phyloP scores from a whole-genome alignment of 148 eudicot species.

The Simmondsia chinensis region DNA sequence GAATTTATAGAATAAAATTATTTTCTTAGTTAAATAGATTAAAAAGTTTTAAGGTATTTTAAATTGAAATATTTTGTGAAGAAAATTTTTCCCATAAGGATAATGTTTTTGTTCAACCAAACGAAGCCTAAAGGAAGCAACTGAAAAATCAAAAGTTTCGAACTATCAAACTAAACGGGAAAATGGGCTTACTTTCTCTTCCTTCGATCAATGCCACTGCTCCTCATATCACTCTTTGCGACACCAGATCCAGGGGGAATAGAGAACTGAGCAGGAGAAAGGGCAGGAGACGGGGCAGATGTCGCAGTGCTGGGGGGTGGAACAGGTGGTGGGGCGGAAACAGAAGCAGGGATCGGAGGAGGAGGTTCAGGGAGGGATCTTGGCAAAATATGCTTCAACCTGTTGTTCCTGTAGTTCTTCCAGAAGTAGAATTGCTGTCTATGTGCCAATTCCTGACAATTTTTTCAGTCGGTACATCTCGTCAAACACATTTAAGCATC shows the following conservation, averaged over 20 bases:
- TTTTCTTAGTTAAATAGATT: no score
- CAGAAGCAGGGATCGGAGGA: conserved; percentile 29
- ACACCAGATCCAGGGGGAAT: conserved; percentile 52
- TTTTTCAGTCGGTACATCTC: no score
- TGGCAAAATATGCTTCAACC: conserved; percentile 91
- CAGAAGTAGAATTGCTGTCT: conserved; percentile 89
- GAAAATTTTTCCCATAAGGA: no score
- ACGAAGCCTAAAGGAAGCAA: no score
- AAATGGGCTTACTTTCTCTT: conserved; percentile 89
- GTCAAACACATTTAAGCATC: no score
- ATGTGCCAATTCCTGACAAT: conserved; percentile 85
- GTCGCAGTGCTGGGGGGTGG: conserved; percentile 37
- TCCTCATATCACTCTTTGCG: conserved; percentile 61
- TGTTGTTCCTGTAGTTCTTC: conserved; percentile 90
- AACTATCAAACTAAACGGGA: no score
- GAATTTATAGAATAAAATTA: no score
- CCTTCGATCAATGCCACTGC: conserved; percentile 54
- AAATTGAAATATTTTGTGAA: no score
- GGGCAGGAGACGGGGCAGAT: conserved; percentile 52
- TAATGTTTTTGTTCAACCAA: no score
- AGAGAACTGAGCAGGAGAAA: conserved; percentile 73
- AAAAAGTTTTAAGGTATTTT: no score
- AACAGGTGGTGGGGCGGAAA: conserved; percentile 34
- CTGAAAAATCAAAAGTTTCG: no score
- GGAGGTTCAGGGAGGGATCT: conserved; percentile 75